phyloP scores from a whole-genome alignment of 2,329 filamentous ascomycete species.

The Knufia fluminis region DNA sequence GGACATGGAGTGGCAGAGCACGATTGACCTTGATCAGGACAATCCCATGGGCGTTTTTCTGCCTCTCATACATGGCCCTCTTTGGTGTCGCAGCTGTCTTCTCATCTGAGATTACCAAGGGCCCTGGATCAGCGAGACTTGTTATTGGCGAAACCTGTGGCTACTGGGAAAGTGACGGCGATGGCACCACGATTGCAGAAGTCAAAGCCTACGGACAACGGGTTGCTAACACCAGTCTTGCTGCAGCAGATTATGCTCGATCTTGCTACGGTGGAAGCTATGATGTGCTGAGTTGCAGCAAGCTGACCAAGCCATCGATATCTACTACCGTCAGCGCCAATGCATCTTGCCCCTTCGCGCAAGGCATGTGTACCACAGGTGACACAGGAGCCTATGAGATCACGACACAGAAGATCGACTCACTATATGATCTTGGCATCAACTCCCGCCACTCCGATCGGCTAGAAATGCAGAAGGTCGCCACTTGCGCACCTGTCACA shows the following conservation, averaged over 20 bases:
- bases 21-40: slow-evolving; percentile 10
- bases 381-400: slow-evolving; percentile 7
- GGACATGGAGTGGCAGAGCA: slow-evolving; percentile 3
- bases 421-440: slow-evolving; percentile 4
- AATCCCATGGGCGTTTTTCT: slow-evolving; percentile 23
- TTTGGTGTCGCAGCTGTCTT: slow-evolving; percentile 27
- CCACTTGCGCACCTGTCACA: slow-evolving; percentile 2
- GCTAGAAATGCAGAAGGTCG: background rate
- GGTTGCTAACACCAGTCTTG: slow-evolving; percentile 9
- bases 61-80: slow-evolving; percentile 17
- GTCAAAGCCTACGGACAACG: slow-evolving; percentile 10
- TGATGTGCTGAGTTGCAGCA: slow-evolving; percentile 4
- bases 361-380: slow-evolving; percentile 3
- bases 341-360: slow-evolving; percentile 9
- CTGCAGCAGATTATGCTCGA: slow-evolving; percentile 7
- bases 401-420: background rate
- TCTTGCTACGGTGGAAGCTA: slow-evolving; percentile 7
- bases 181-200: slow-evolving; percentile 8
- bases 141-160: slow-evolving; percentile 26
- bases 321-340: background rate
- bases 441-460: slow-evolving; percentile 4
- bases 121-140: slow-evolving; percentile 26
- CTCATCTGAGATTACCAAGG: slow-evolving; percentile 27
- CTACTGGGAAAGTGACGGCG: slow-evolving; percentile 9
- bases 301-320: background rate